Conservation (phyloP, 441 rosid genomes). For the Pelargonium hybrid region DNA sequence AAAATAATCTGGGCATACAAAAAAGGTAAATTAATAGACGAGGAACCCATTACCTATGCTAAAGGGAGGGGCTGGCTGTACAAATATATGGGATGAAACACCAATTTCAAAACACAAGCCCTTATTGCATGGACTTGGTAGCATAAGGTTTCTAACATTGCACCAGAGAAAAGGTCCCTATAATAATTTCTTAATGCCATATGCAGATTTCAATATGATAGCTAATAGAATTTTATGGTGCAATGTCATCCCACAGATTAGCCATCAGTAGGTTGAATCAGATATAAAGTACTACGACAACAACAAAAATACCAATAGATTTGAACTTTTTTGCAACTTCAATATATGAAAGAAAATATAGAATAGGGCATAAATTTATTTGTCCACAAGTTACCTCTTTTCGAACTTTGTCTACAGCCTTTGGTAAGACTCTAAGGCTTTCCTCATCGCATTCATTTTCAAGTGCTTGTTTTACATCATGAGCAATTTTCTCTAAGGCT, state of each 20-base stretch:
- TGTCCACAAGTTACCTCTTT: constrained; percentile 47
- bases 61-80: too few relatives aligned
- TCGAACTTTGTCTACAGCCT: constrained; percentile 79
- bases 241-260: neutral
- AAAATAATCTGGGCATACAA: too few relatives aligned
- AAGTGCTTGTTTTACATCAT: constrained; percentile 50
- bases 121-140: too few relatives aligned
- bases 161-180: neutral
- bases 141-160: too few relatives aligned
- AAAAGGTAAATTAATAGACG: too few relatives aligned
- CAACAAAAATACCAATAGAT: too few relatives aligned
- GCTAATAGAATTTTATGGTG: neutral
- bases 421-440: constrained; percentile 64
- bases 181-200: neutral
- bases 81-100: too few relatives aligned
- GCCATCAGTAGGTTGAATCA: constrained; percentile 6
- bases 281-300: too few relatives aligned
- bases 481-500: constrained; percentile 73
- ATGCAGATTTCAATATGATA: neutral
- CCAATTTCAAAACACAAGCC: too few relatives aligned
- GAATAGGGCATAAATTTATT: neutral
- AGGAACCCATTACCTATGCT: too few relatives aligned
- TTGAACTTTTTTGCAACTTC: neutral
- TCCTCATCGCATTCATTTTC: constrained; percentile 83
- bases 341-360: neutral